Evolutionary conservation across 768 basidiomycete genomes (phyloP), one percentile per base, ranked within the genome.

Genomic region (Baorangia bicolor): DNA sequence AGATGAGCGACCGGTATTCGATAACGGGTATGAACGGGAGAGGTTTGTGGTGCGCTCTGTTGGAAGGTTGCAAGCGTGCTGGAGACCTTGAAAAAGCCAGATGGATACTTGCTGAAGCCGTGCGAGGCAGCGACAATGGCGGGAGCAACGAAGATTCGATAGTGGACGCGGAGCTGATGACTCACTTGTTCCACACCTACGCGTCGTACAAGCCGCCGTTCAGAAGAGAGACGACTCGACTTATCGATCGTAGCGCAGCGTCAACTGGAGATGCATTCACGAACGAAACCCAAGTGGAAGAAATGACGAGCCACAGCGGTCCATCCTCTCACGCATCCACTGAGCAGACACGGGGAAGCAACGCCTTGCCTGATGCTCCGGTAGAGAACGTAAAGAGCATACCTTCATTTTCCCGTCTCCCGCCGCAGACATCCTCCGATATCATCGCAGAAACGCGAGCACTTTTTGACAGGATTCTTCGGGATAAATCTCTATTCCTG

Each of bases 21-120:
- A n/a, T 77, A 28, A 37, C 57, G 2, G 66, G 55, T 8, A 21
- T 46, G 20, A 44, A 51, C n/a, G 83, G 86, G 54, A 69, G 76
- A 38, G 76, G 79, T 33, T 89, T 92, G 4, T 96, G 94, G 72
- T 77, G 80, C 51, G 92, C 92, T 0, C 71, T 98, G n/a, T 72
- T 99, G 55, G 92, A 97, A 60, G 94, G 93, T 2, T 88, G 92
- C 33, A 97, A 93, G 70, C 78, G 92, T 7, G 75, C 86, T 2
- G 94, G 95, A 0, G 96, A 98, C 69, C 72, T 99, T 21, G 77
- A 80, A 4, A 78, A 92, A 45, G 86, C 87, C 25, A 78, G 95
- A 61, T 98, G 94, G 95, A 87, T 98, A 56, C 75, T 98, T 51
- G 90, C 88, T 1, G 94, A 97, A 75, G 83, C 93, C 73, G 74